Base-by-base conservation (phyloP, 148 eudicot genomes). In the Amaranthus hypochondriacus region DNA sequence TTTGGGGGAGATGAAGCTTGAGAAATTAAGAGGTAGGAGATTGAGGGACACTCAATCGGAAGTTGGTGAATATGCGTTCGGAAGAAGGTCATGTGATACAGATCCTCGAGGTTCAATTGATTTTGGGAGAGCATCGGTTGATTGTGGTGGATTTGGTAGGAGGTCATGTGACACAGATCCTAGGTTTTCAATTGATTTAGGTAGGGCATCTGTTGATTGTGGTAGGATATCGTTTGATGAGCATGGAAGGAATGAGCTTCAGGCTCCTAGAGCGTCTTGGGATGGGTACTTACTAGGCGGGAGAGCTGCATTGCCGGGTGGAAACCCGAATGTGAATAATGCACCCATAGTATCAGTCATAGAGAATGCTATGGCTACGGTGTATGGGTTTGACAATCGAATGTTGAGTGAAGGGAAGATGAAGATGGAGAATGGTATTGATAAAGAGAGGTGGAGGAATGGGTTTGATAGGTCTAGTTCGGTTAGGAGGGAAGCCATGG, bases 241-340 rank as follows among this genome's bases (percentile, higher is more conserved):
- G 56, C 44, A 28, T 3, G 62, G 77, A 5, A 70, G 84, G 61
- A 39, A 75, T 48, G 89, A 90, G 11, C 74, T 83, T 28, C 97
- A 91, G 48, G 90, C 88, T 53, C 93, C 92, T 42, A 81, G 98
- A 77, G 93, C 96, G 76, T 94, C 98, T 0, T 94, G 97, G 98
- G 97, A 94, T 67, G 98, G 95, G 52, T 88, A 89, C 68, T 71
- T 94, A 85, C 74, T 82, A 13, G 93, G 79, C 50, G 79, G 78
- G 68, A 65, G 89, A 13, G 79, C 87, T 70, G 82, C 86, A 13
- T 81, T 87, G 75, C 79, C 89, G 7, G 76, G 86, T 64, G 54
- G 69, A 4, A 62, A 46, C 28, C 76, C 75, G 3, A 67, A 67
- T 50, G 70, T 43, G 7, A 67, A 50, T 28, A 28, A 28, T 3